phyloP scores from a whole-genome alignment of 148 eudicot species.

The Amaranthus cruentus region DNA sequence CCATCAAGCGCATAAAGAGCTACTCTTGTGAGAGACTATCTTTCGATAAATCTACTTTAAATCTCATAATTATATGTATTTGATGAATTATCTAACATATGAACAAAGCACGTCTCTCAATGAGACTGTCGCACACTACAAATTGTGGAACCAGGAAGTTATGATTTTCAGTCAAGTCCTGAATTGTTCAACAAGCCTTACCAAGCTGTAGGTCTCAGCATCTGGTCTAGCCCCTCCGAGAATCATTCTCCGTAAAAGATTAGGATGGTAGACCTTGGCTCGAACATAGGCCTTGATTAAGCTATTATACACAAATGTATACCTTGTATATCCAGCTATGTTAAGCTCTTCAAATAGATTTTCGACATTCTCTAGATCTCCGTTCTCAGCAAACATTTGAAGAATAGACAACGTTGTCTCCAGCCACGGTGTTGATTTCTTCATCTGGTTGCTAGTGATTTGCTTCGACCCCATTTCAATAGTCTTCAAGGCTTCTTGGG shows the following conservation, averaged over 20 bases:
- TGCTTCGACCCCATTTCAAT: conserved; percentile 64
- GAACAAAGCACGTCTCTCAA: too few relatives aligned
- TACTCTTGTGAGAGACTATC: too few relatives aligned
- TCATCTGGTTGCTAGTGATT: conserved; percentile 37
- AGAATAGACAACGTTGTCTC: conserved; percentile 71
- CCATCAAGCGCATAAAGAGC: too few relatives aligned
- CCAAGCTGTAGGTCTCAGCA: conserved; percentile 78
- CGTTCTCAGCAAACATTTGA: conserved; percentile 62
- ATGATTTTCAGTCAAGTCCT: conserved; percentile 18
- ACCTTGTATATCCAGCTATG: conserved; percentile 59
- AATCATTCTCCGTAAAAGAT: conserved; percentile 83
- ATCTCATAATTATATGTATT: too few relatives aligned
- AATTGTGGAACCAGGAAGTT: neutral
- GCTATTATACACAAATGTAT: conserved; percentile 79
- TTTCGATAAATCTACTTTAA: too few relatives aligned
- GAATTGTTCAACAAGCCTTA: conserved; percentile 72
- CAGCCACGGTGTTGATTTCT: conserved; percentile 81
- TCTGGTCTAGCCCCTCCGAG: conserved; percentile 94
- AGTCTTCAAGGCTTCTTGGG: conserved; percentile 66
- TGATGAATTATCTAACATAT: too few relatives aligned
- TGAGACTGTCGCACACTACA: too few relatives aligned
- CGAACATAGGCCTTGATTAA: conserved; percentile 86
- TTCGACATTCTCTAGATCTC: conserved; percentile 77
- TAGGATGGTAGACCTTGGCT: conserved; percentile 69
- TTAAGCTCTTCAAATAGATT: conserved; percentile 70